Evolutionary conservation across 1,139 yeast genomes (phyloP), one percentile per base, ranked within the genome.

Genomic region (Arxiozyma telluris): DNA sequence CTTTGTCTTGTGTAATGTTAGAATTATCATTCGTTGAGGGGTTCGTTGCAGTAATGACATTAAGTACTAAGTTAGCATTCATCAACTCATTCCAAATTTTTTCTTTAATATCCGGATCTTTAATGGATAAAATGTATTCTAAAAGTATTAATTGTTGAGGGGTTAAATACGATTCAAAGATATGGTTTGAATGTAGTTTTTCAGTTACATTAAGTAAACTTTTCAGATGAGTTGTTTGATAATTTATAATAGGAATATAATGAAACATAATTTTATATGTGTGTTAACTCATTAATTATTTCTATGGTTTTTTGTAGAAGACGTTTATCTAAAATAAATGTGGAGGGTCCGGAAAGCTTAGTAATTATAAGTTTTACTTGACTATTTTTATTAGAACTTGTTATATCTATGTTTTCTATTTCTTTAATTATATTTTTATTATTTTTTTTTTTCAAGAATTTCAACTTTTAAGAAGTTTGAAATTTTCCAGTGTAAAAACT

Each of bases 61-160:
- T 67, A 42, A 82, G 64, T 17, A 60, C 64, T 51, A 81, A 70
- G 53, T 77, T 78, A 17, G 85, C 85, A 44, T 77, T 79, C 52
- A 83, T 70, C 57, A 83, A 77, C 41, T 77, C 74, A 47, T 68
- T 65, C 87, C 87, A 82, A 17, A 82, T 59, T 38, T 68, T 71
- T 25, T 64, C 59, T 57, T 72, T 68, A 55, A 68, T 54, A 7
- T 55, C 58, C 7, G 55, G n/a, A 43, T 61, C 56, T 44, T 63
- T 50, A 49, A 63, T 55, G 9, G 70, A 63, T n/a, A 77, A 62
- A 15, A 84, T 69, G 55, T 74, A 70, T 50, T 75, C 73, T 44
- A 85, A 67, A 3, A 84, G 76, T 56, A 79, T 75, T 59, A 74
- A 75, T 65, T 84, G 91, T 57, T 77, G 80, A n/a, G 82, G 80